These are phyloP conservation scores for Nymphaea thermarum DNA, from an alignment of 164 flowering plant species.

Conservation along the genomic window DNA sequence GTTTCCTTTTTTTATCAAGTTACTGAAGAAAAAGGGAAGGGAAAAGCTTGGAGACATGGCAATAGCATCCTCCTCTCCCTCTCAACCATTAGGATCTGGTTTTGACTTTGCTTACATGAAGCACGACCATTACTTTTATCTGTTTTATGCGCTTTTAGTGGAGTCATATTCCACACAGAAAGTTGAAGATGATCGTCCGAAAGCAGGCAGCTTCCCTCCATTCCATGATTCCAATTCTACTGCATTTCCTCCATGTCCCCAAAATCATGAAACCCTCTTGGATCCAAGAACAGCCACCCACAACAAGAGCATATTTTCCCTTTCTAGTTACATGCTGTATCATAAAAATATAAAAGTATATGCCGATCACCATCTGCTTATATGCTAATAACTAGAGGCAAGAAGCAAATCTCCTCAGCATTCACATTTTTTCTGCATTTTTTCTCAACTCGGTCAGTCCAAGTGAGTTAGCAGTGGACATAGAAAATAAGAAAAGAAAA, in stretches of 20 bases:
- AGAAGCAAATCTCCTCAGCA: neutral
- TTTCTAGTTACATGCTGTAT: neutral
- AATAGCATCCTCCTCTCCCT: neutral
- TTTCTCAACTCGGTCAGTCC: neutral
- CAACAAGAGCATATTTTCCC: neutral
- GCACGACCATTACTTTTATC: neutral
- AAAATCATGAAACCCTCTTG: neutral
- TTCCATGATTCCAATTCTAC: neutral
- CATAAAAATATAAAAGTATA: no score
- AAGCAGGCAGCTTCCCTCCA: neutral
- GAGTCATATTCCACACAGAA: neutral
- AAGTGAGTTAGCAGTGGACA: no score
- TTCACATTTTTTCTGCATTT: neutral
- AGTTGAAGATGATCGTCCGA: no score
- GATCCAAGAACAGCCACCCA: neutral
- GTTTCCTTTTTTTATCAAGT: neutral
- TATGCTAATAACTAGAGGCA: neutral
- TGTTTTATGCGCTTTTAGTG: neutral
- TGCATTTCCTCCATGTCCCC: neutral
- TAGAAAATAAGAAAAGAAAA: no score
- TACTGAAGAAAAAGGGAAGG: no score
- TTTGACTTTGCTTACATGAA: neutral
- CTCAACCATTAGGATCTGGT: neutral
- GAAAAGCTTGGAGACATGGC: no score
- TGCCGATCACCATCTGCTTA: neutral